Percentiles rank a stretch among this genome's conserved stretches.
Conservation (phyloP, 108 stramenopile species). For the Fistulifera solaris region DNA sequence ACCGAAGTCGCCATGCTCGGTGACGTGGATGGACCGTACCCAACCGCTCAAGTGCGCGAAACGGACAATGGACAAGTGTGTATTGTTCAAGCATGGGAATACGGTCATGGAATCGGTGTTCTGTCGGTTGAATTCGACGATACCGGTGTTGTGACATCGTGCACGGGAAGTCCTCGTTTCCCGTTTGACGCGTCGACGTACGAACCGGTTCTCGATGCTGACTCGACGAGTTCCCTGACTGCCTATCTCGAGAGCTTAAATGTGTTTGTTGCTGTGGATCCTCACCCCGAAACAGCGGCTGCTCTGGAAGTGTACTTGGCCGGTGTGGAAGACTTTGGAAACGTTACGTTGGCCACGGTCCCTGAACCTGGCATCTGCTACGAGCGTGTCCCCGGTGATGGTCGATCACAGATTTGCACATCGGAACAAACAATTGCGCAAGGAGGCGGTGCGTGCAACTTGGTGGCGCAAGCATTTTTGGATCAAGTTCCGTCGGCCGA, state of each 20-base stretch:
- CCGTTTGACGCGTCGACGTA: constrained; percentile 16
- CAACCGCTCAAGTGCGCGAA: constrained; percentile 4
- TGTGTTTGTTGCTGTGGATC: background rate
- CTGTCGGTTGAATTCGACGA: constrained; percentile 28
- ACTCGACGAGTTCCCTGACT: constrained; percentile 5
- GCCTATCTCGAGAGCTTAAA: background rate
- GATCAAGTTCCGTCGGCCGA: constrained; percentile 23
- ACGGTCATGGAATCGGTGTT: constrained; percentile 21
- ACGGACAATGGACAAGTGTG: constrained; percentile 14
- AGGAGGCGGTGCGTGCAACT: constrained; percentile 34
- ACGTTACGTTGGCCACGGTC: constrained; percentile 12
- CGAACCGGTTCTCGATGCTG: constrained; percentile 10
- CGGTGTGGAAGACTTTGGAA: constrained; percentile 7
- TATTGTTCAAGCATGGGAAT: constrained; percentile 46
- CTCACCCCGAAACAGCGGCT: constrained; percentile 3
- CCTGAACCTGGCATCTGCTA: constrained; percentile 15
- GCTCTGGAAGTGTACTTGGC: constrained; percentile 10
- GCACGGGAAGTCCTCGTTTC: constrained; percentile 17
- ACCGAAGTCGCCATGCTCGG: background rate
- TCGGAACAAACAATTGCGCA: too few species aligned
- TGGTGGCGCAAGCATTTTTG: constrained; percentile 38
- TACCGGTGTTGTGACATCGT: constrained; percentile 28
- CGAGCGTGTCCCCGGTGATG: constrained; percentile 18
- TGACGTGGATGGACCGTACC: background rate
- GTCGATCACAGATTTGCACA: background rate